Conservation (phyloP, 441 rosid genomes). For the Populus hybrid region DNA sequence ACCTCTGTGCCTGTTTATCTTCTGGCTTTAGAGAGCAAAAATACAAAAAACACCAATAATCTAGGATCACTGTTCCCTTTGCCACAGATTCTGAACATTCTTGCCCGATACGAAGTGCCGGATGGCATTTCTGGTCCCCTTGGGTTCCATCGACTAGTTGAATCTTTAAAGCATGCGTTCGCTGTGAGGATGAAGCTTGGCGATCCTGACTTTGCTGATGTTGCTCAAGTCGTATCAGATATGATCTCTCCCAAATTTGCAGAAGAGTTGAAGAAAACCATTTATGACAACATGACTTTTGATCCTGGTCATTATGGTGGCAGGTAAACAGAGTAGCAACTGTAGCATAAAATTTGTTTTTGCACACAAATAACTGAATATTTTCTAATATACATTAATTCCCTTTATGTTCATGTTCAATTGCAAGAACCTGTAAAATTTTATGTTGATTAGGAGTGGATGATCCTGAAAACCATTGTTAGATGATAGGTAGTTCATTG, state of each 20-base stretch:
- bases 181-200: slow-evolving; percentile 64
- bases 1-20: not conserved
- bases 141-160: slow-evolving; percentile 50
- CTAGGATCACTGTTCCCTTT: slow-evolving; percentile 1
- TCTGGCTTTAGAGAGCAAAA: not conserved
- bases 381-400: not conserved
- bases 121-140: slow-evolving; percentile 39
- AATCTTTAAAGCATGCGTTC: slow-evolving; percentile 33
- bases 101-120: slow-evolving; percentile 41
- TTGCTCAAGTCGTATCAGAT: slow-evolving; percentile 35
- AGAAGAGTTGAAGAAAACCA: slow-evolving; percentile 34
- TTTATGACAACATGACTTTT: slow-evolving; percentile 46
- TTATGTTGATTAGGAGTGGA: not conserved
- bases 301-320: slow-evolving; percentile 42
- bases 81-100: slow-evolving; percentile 51
- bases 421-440: not conserved
- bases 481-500: not conserved
- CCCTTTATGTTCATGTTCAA: not conserved
- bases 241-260: slow-evolving; percentile 56
- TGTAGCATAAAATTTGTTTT: not conserved
- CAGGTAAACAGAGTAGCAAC: slow-evolving; percentile 27
- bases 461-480: not conserved
- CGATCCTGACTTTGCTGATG: slow-evolving; percentile 51
- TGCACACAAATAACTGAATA: not conserved
- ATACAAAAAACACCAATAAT: not conserved